Evolutionary conservation across 148 eudicot genomes (phyloP).

Genomic region (Linanthus parryae): DNA sequence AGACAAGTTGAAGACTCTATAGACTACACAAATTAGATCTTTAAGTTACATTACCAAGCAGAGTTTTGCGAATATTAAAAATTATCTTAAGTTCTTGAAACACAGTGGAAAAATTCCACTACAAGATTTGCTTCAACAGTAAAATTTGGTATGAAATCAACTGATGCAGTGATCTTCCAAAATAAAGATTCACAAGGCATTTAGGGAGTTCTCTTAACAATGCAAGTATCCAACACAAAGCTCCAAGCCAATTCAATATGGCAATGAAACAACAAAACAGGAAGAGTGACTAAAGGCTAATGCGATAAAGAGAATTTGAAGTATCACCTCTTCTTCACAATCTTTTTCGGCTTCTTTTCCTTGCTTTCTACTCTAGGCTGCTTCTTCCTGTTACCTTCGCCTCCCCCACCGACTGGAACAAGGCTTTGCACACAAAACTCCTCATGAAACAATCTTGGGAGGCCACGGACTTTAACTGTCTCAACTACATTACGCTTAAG

Average conservation of each 20-base stretch:
- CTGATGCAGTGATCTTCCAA: too few relatives aligned
- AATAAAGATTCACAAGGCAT: neutral
- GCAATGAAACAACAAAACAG: neutral
- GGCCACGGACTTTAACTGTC: conserved; percentile 4
- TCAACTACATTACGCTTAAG: conserved; percentile 2
- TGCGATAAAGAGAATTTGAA: neutral
- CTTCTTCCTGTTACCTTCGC: neutral
- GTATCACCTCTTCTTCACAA: neutral
- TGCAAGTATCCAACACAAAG: too few relatives aligned
- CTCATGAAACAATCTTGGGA: neutral
- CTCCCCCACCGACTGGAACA: conserved; percentile 12
- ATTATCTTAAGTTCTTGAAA: too few relatives aligned
- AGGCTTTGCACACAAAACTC: conserved; percentile 23
- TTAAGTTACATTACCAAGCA: too few relatives aligned
- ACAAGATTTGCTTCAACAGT: too few relatives aligned
- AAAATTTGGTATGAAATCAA: too few relatives aligned
- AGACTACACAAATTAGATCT: too few relatives aligned
- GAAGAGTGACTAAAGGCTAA: neutral
- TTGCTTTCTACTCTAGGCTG: neutral
- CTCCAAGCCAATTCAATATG: neutral
- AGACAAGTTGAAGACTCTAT: too few relatives aligned
- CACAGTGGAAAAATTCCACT: too few relatives aligned
- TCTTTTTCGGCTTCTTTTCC: neutral
- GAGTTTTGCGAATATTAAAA: too few relatives aligned
- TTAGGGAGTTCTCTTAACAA: too few relatives aligned